phyloP scores from a whole-genome alignment of 495 filamentous ascomycete genomes.

The Podospora anserina region DNA sequence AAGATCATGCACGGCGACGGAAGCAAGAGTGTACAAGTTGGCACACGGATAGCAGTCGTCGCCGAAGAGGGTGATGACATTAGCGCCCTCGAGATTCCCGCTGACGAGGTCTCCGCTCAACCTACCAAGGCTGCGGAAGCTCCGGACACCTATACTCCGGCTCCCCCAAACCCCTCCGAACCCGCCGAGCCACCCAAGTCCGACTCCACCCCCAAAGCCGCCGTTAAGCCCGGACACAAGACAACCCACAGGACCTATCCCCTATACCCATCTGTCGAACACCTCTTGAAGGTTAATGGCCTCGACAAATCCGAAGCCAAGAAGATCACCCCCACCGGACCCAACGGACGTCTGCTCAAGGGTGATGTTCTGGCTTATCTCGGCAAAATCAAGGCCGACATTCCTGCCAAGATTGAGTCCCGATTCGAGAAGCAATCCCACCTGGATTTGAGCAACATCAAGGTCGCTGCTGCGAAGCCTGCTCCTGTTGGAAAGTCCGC shows the following conservation, averaged over 20 bases:
- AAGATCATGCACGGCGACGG: slow-evolving; percentile 74
- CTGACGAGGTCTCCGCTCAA: slow-evolving; percentile 46
- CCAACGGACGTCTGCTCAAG: slow-evolving; percentile 86
- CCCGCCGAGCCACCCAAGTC: slow-evolving; percentile 22
- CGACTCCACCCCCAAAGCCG: slow-evolving; percentile 34
- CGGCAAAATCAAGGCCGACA: slow-evolving; percentile 65
- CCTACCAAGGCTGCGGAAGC: slow-evolving; percentile 22
- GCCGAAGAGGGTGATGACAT: slow-evolving; percentile 75
- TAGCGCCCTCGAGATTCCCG: slow-evolving; percentile 61
- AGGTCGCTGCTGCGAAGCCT: slow-evolving; percentile 59
- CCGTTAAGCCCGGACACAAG: slow-evolving; percentile 39
- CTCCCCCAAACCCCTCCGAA: slow-evolving; percentile 26
- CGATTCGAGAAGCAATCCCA: slow-evolving; percentile 72
- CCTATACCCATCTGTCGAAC: slow-evolving; percentile 79
- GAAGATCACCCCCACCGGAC: slow-evolving; percentile 82
- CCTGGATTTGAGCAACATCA: slow-evolving; percentile 93
- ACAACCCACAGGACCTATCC: slow-evolving; percentile 71
- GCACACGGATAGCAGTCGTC: slow-evolving; percentile 68
- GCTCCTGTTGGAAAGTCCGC: slow-evolving; percentile 38
- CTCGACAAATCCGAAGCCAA: slow-evolving; percentile 66
- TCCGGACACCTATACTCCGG: slow-evolving; percentile 25
- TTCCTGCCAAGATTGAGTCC: slow-evolving; percentile 64
- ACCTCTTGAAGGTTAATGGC: slow-evolving; percentile 73
- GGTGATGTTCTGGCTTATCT: slow-evolving; percentile 92
- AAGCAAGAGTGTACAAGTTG: slow-evolving; percentile 67